phyloP scores from a whole-genome alignment of 768 basidiomycete species.

The Tulasnella sp. region DNA sequence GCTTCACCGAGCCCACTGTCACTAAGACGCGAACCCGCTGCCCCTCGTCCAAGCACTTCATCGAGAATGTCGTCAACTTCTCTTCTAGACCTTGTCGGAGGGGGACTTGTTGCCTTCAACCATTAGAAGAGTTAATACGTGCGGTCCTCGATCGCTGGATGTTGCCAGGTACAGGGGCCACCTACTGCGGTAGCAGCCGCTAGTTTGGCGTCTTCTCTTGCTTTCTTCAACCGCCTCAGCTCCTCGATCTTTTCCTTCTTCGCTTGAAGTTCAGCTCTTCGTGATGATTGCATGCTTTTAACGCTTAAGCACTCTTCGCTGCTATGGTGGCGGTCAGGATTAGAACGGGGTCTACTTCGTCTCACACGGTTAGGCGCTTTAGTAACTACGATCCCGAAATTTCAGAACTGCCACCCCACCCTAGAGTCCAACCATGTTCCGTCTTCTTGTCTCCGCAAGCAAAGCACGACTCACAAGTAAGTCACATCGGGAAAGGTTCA shows the following conservation, averaged over 20 bases:
- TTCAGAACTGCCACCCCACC: not conserved
- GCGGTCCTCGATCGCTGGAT: not conserved
- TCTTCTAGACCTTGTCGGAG: conserved; percentile 23
- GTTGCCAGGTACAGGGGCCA: not conserved
- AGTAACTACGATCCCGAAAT: not conserved
- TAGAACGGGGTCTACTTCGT: not conserved
- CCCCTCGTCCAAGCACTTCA: conserved; percentile 59
- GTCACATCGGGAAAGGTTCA: not conserved
- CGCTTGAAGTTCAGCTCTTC: conserved; percentile 84
- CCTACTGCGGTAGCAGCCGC: not conserved
- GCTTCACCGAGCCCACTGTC: conserved; percentile 36
- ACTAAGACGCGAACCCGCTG: conserved; percentile 57
- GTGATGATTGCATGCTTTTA: conserved; percentile 54
- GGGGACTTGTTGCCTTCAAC: not conserved
- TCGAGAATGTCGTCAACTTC: conserved; percentile 46
- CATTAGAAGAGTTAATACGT: not conserved
- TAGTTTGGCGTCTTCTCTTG: conserved; percentile 52
- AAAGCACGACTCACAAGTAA: not conserved
- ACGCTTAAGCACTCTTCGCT: not conserved
- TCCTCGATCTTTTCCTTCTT: conserved; percentile 86
- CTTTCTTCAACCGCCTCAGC: conserved; percentile 71
- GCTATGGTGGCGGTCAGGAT: not conserved
- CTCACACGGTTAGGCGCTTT: not conserved
- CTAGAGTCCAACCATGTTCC: not conserved
- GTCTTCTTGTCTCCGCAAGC: not conserved